These are phyloP conservation scores for Aspergillus cristatus DNA, from an alignment of 495 filamentous ascomycete species.

Conservation along the genomic window DNA sequence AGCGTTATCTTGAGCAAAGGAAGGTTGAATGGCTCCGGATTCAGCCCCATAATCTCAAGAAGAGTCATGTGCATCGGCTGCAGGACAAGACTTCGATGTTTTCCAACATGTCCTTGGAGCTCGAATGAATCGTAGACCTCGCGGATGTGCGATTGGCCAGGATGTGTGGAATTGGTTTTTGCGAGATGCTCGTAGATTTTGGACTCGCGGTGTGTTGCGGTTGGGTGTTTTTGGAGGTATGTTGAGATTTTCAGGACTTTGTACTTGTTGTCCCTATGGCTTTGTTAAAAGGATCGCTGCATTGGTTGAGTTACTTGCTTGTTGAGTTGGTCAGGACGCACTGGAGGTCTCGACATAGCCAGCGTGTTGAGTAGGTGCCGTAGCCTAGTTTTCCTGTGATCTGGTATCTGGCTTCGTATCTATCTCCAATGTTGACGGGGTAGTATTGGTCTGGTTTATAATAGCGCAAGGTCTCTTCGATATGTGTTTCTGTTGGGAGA, in stretches of 20 bases:
- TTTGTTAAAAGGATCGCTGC: conserved; percentile 6
- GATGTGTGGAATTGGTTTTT: conserved; percentile 19
- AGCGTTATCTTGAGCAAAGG: conserved; percentile 23
- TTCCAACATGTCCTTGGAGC: conserved; percentile 24
- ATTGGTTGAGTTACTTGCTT: no score
- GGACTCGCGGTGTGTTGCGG: conserved; percentile 24
- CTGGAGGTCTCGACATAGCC: conserved; percentile 43
- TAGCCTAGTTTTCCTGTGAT: conserved; percentile 46
- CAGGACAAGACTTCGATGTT: conserved; percentile 35
- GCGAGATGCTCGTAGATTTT: conserved; percentile 29
- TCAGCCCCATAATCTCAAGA: conserved; percentile 16
- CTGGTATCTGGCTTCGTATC: conserved; percentile 37
- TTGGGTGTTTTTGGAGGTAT: conserved; percentile 10
- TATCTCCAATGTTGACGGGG: conserved; percentile 41
- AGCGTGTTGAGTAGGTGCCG: conserved; percentile 44
- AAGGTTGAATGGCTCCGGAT: conserved; percentile 19
- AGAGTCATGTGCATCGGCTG: conserved; percentile 32
- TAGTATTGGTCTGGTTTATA: conserved; percentile 37
- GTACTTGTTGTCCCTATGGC: conserved; percentile 9
- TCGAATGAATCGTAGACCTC: conserved; percentile 32
- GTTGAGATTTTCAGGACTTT: conserved; percentile 16
- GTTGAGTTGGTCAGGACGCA: conserved; percentile 11
- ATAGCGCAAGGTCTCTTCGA: conserved; percentile 35
- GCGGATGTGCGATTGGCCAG: conserved; percentile 27
- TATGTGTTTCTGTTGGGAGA: conserved; percentile 2